Evolutionary conservation across 129 eudicot species (phyloP).

Genomic region (Pseudognaphalium luteoalbum): DNA sequence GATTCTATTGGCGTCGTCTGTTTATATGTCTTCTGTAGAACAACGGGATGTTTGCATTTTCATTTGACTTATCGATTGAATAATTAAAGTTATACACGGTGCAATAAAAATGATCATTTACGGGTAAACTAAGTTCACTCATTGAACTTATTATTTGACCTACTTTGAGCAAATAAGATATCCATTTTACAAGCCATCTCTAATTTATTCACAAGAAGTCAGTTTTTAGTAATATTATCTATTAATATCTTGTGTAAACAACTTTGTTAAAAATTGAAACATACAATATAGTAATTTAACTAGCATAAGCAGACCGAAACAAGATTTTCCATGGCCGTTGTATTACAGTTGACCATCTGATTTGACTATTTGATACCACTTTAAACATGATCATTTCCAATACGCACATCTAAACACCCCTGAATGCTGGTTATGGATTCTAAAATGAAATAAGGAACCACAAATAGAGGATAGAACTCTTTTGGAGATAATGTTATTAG

Average conservation of each 20-base stretch:
- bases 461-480: background rate
- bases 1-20: background rate
- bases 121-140: too few species aligned
- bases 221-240: background rate
- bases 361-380: background rate
- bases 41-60: too few species aligned
- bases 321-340: background rate
- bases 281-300: background rate
- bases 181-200: background rate
- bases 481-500: background rate
- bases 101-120: too few species aligned
- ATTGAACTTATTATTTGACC: background rate
- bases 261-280: background rate
- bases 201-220: background rate
- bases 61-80: background rate
- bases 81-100: too few species aligned
- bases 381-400: background rate
- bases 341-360: background rate
- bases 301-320: background rate
- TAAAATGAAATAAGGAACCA: background rate
- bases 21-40: too few species aligned
- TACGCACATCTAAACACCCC: background rate
- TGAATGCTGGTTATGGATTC: background rate
- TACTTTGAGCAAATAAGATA: background rate
- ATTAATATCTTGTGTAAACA: background rate